A percentile compares a stretch with the other conserved stretches of the same genome.
These are phyloP conservation scores for Sicyos edulis DNA, from an alignment of 306 rosid species.

Conservation along the genomic window DNA sequence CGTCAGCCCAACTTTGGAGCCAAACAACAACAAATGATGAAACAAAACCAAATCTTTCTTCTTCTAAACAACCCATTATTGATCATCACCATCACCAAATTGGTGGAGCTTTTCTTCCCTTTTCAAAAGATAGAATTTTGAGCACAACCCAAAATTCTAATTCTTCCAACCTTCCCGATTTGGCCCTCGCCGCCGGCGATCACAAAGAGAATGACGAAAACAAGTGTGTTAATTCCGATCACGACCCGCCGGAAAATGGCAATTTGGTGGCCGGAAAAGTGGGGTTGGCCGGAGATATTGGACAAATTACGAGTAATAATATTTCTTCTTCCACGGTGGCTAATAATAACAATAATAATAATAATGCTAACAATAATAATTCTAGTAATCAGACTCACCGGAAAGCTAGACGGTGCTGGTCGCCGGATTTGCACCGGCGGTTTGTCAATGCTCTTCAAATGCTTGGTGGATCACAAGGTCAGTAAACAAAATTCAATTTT, in stretches of 20 bases:
- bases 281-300: constrained; percentile 30
- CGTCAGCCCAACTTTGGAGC: constrained; percentile 94
- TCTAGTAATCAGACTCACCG: constrained; percentile 54
- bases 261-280: constrained; percentile 44
- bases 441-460: constrained; percentile 95
- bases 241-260: constrained; percentile 27
- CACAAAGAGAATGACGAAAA: constrained; percentile 8
- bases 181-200: constrained; percentile 48
- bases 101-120: constrained; percentile 90
- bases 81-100: background rate
- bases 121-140: constrained; percentile 57
- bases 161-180: constrained; percentile 48
- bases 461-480: constrained; percentile 99
- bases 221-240: constrained; percentile 10
- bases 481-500: background rate
- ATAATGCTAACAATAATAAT: constrained; percentile 14
- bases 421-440: constrained; percentile 91
- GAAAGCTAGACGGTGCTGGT: constrained; percentile 98
- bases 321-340: constrained; percentile 10
- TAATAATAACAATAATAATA: constrained; percentile 3
- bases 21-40: constrained; percentile 49
- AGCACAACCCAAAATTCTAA: constrained; percentile 20
- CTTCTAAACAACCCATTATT: constrained; percentile 17
- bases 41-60: constrained; percentile 34
- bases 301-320: constrained; percentile 30